phyloP scores from a whole-genome alignment of 169 alveolate species.

The Toxoplasma gondii region DNA sequence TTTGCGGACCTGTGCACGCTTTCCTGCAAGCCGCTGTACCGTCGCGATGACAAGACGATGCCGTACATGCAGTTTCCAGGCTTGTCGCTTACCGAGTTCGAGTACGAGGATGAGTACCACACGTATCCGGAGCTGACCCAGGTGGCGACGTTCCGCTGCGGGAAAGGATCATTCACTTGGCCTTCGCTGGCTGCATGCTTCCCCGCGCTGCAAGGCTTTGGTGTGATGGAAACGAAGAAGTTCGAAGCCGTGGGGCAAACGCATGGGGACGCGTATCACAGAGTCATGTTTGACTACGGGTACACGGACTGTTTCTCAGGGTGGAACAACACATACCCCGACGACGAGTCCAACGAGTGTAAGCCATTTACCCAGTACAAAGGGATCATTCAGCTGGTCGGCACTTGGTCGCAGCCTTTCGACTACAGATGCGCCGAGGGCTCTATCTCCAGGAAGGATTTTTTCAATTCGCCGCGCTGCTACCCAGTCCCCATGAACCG shows the following conservation, averaged over 20 bases:
- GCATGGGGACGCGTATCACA: neutral
- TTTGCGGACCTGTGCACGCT: neutral
- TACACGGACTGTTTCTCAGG: neutral
- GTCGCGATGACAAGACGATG: neutral
- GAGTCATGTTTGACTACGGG: neutral
- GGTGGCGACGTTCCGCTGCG: neutral
- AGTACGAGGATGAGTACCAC: neutral
- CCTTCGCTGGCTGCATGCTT: neutral
- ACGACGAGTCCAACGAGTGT: neutral
- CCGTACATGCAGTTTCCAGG: neutral
- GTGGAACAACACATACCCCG: neutral
- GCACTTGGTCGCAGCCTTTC: neutral
- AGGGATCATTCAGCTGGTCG: neutral
- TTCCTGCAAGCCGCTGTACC: neutral
- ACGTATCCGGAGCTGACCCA: neutral
- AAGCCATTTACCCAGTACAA: neutral
- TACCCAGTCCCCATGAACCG: neutral
- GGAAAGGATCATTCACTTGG: neutral
- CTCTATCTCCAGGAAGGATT: neutral
- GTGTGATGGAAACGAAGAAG: neutral
- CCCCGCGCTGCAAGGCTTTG: neutral
- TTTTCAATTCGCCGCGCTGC: neutral
- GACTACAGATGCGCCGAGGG: neutral
- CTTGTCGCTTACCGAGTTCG: neutral
- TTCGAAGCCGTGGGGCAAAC: neutral